phyloP scores from a whole-genome alignment of 148 eudicot genomes.

The Chenopodium album region DNA sequence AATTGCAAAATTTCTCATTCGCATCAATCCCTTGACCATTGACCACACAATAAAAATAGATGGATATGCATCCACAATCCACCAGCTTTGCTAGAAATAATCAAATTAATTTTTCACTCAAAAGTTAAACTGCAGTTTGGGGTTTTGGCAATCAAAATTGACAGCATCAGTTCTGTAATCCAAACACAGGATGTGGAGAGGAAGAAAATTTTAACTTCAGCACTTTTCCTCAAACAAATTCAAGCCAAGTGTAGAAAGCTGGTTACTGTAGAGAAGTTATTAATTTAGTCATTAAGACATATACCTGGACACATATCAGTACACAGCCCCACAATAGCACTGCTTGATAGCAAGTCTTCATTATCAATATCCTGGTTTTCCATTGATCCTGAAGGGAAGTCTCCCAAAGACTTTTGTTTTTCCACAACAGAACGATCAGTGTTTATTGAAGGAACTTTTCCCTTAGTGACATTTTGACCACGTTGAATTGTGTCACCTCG shows the following conservation, averaged over 20 bases:
- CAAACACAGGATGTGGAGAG: not conserved
- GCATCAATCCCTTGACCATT: not conserved
- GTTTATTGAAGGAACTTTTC: constrained; percentile 33
- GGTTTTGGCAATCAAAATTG: not conserved
- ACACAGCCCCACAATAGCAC: constrained; percentile 73
- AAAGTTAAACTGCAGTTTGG: constrained; percentile 2
- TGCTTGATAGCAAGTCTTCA: constrained; percentile 53
- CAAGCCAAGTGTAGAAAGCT: not conserved
- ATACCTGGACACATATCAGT: constrained; percentile 99
- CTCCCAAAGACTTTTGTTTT: constrained; percentile 34
- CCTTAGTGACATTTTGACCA: constrained; percentile 34
- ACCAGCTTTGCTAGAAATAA: not conserved
- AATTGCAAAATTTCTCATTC: not conserved
- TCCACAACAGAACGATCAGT: constrained; percentile 34
- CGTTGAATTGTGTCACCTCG: constrained; percentile 47
- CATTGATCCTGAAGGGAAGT: constrained; percentile 33
- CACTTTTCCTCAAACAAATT: not conserved
- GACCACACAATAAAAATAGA: not conserved
- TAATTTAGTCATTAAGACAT: constrained; percentile 10
- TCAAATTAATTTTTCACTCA: not conserved
- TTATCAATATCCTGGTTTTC: constrained; percentile 53
- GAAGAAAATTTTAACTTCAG: not conserved
- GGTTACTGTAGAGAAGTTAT: not conserved
- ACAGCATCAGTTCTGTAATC: not conserved
- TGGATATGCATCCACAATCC: not conserved